Evolutionary conservation across 768 basidiomycete genomes (phyloP), one percentile per base, ranked within the genome.

Genomic region (Hydnomerulius pinastri): DNA sequence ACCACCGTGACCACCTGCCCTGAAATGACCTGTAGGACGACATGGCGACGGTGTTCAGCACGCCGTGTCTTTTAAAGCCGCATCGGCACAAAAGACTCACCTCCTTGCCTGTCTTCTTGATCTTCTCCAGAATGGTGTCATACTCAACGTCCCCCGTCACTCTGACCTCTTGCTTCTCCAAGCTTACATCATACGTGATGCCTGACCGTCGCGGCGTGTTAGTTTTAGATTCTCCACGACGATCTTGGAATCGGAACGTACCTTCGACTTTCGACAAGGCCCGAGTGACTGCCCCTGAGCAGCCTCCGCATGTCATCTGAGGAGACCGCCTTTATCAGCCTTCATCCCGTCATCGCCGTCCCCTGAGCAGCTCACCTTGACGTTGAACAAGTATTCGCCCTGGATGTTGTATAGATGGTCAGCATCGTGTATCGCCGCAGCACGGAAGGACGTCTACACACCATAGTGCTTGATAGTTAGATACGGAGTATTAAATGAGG

Each of bases 101-200:
- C 85, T 90, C 80, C 71, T 94, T 94, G 56, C 93, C 93, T 9
- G 92, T 96, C 81, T 93, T 95, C 78, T 82, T 81, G 64, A 96
- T 91, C 75, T 77, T 88, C 45, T 73, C 83, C 11, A 81, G 69
- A 39, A 92, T 73, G 3, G 75, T 74, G 0, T 91, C 88, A 65
- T 87, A 90, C 15, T 77, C 59, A 9, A 81, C 73, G 2, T 72
- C 67, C 10, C 82, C 82, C 9, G 66, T 83, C 41, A 95, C 90
- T 45, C 80, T 45, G 47, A 94, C 92, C 62, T 80, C 78, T 65
- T 94, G 90, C 32, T 71, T 81, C 24, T 80, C 83, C 29, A 93
- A 79, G 61, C 63, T 74, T 56, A 94, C 84, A 4, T 73, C 65
- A 71, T 75, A 92, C 2, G 72, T 71, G 17, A 73, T 63, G 2